Base-by-base conservation (phyloP, 108 stramenopile genomes). In the Conticribra guillardii region DNA sequence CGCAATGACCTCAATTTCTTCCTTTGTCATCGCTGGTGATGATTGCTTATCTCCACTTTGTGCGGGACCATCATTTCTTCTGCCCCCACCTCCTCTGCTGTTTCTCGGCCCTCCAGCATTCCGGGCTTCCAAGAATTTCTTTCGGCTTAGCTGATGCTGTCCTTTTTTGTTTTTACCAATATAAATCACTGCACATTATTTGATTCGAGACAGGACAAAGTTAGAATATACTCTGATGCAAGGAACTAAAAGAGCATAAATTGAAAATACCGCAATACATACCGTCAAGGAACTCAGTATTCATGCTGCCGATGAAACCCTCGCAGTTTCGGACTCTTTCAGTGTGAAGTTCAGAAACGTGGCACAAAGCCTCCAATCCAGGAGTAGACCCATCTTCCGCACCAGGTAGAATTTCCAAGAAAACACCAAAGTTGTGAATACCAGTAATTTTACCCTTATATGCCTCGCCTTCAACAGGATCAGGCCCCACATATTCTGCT, bases 301-400 rank as follows among this genome's bases (percentile, higher is more conserved):
- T 79, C 78, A 91, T 61, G 26, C 79, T 70, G 46, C 64, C 76
- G 2, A 95, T 60, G 69, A 84, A 95, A 27, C 86, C 88, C 82
- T 92, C 94, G 54, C 86, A 87, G 64, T 87, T 95, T 49, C 91
- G 67, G 3, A 95, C 87, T 47, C 91, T 75, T 33, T 95, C 89
- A 7, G 62, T 60, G 23, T 87, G 88, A 16, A 94, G 82, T 79
- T 94, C 89, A 9, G 89, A 90, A n/a, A 92, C 85, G 67, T 95
- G 94, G 53, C 87, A 88, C 53, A 94, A 80, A 4, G 89, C 92
- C 67, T 94, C 92, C 22, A 89, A 64, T 5, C 88, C 89, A 9
- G 90, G 94, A 24, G 74, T 69, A 3, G 88, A 89, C 15, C 87
- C 89, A 73, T 92, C 91, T 55, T 92, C 91, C 4, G 91, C 84